These are phyloP conservation scores for Tanacetum coccineum DNA, from an alignment of 129 eudicot species.

Conservation along the genomic window DNA sequence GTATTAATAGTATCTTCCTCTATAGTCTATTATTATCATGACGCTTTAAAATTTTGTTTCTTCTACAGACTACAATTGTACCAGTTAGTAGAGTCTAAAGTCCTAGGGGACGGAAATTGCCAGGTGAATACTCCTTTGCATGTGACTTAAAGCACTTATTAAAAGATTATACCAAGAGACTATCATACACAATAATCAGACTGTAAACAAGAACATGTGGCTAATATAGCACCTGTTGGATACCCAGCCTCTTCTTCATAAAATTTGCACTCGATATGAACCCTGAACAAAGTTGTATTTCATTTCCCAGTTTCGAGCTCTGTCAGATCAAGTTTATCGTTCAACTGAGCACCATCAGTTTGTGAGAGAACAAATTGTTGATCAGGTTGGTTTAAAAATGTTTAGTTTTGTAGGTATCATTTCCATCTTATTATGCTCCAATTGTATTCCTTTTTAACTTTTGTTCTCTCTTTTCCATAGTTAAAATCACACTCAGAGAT, in stretches of 20 bases:
- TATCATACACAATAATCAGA: neutral
- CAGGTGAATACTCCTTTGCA: constrained; percentile 51
- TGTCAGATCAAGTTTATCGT: constrained; percentile 94
- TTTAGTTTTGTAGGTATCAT: neutral
- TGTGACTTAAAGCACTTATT: neutral
- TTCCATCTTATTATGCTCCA: constrained; percentile 4
- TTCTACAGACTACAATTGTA: constrained; percentile 66
- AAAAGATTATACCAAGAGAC: constrained; percentile 10
- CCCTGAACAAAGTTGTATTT: constrained; percentile 9
- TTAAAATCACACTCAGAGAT: constrained; percentile 65
- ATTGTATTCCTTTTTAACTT: constrained; percentile 5
- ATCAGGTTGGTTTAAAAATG: constrained; percentile 57
- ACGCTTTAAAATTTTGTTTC: constrained; percentile 12
- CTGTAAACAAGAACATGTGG: neutral
- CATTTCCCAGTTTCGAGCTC: constrained; percentile 71
- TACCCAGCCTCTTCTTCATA: neutral
- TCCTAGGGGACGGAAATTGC: constrained; percentile 91
- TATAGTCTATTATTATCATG: neutral
- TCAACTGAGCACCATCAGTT: constrained; percentile 89
- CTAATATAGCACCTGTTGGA: neutral
- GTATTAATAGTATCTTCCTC: neutral
- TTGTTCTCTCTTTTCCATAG: constrained; percentile 30
- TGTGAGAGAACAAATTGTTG: constrained; percentile 76
- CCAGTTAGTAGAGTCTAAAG: constrained; percentile 77
- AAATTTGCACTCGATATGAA: constrained; percentile 11